phyloP scores from a whole-genome alignment of 2,329 filamentous ascomycete species.

The Clarireedia paspali region DNA sequence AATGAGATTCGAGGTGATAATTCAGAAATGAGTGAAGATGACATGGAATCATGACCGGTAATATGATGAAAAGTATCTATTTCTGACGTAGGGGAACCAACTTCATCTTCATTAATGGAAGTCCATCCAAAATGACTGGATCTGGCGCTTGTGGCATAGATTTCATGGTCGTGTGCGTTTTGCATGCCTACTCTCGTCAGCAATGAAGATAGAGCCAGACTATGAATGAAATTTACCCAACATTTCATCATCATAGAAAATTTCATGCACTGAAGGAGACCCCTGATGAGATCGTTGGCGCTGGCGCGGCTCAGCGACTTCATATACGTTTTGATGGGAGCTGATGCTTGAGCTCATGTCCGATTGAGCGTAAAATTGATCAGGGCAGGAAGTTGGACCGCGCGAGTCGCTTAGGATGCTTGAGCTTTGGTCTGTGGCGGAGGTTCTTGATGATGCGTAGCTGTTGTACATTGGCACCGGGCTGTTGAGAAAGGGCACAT shows the following conservation, averaged over 20 bases:
- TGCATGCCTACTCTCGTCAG: slow-evolving; percentile 12
- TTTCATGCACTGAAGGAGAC: slow-evolving; percentile 23
- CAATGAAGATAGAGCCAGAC: slow-evolving; percentile 8
- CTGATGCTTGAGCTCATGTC: slow-evolving; percentile 53
- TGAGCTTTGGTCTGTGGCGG: slow-evolving; percentile 45
- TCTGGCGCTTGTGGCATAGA: slow-evolving; percentile 26
- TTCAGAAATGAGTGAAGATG: slow-evolving; percentile 46
- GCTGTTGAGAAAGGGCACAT: slow-evolving; percentile 48
- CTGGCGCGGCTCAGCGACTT: slow-evolving; percentile 30
- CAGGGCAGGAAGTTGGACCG: slow-evolving; percentile 52
- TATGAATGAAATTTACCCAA: slow-evolving; percentile 27
- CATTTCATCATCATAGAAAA: slow-evolving; percentile 33
- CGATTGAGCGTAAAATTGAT: slow-evolving; percentile 52
- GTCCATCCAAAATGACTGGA: slow-evolving; percentile 29
- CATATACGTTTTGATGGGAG: slow-evolving; percentile 51
- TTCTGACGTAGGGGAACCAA: slow-evolving; percentile 23
- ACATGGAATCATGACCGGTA: slow-evolving; percentile 37
- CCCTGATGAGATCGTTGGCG: slow-evolving; percentile 24
- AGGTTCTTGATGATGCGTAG: slow-evolving; percentile 40
- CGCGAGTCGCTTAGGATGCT: slow-evolving; percentile 48
- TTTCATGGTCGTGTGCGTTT: slow-evolving; percentile 21
- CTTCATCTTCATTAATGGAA: slow-evolving; percentile 28
- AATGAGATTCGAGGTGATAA: slow-evolving; percentile 74
- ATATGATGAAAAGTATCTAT: slow-evolving; percentile 26
- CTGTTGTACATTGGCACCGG: slow-evolving; percentile 50